Base-by-base conservation (phyloP, 768 basidiomycete species). In the Boletus insuetus region DNA sequence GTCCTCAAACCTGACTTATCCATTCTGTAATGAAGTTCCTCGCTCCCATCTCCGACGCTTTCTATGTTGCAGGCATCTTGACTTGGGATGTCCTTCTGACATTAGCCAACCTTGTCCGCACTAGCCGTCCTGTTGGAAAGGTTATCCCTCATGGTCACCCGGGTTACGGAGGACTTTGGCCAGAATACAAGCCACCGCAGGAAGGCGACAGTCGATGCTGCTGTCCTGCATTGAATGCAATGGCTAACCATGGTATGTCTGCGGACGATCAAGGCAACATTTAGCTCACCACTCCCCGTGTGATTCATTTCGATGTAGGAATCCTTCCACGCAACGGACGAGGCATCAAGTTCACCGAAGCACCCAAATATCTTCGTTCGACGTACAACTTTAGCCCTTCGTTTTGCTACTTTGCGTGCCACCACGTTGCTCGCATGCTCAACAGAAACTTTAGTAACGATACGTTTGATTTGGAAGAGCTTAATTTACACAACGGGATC, bases 201-300 rank as follows among this genome's bases (percentile, higher is more conserved):
- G 76, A 82, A 11, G 81, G 80, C 3, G 87, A 90, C 59, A 88
- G 87, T 63, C 75, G 90, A 14, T 80, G 79, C 58, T 81, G 82
- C 2, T 91, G 89, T 60, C 89, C 87, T 3, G 86, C 80, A 12
- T 70, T 91, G 59, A 91, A 92, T 58, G 84, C 87, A 0, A 74
- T 92, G 80, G 87, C 89, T 6, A 91, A 91, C 64, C 89, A 91
- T 60, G 89, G 89, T 89, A 39, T 24, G 69, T 54, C 54, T 80
- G 73, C 65, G 75, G 3, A 82, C 85, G 31, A 43, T 32, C 34
- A 12, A 35, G 9, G 17, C 3, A 10, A 16, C 17, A 41, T 39
- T 8, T 10, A 1, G 19, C 26, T 24, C 42, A 37, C 34, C 29
- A 3, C 7, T 39, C 20, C 20, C 17, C 34, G 17, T 16, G 13